Evolutionary conservation across 202 grass and related monocot genomes (phyloP).

Genomic region (Saccharum hybrid): DNA sequence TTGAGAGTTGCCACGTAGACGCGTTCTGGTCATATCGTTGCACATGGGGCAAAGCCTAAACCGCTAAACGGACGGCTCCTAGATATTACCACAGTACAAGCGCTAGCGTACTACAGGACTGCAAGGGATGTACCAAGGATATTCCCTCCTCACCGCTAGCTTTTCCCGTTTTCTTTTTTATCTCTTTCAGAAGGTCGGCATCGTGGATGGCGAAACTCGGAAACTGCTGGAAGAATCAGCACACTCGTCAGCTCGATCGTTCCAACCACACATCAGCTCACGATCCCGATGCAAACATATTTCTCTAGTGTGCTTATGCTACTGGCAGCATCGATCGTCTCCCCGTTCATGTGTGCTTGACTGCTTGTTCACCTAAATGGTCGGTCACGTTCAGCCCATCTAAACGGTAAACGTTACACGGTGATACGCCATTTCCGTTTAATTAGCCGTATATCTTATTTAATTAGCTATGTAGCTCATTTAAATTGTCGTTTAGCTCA

Average conservation of each 20-base stretch:
- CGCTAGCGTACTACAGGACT: not conserved
- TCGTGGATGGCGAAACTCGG: conserved; percentile 9
- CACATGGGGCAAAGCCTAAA: conserved; percentile 31
- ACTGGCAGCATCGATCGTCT: not conserved
- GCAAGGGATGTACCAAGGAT: conserved; percentile 46
- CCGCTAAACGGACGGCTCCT: not conserved
- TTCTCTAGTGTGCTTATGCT: not conserved
- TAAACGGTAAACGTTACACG: not conserved
- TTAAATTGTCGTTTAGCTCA: not conserved
- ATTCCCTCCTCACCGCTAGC: conserved; percentile 32
- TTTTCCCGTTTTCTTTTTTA: not conserved
- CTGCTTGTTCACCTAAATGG: not conserved
- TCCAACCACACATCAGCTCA: not conserved
- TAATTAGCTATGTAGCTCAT: not conserved
- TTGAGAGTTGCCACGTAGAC: not conserved
- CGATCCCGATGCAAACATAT: not conserved
- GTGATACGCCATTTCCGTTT: not conserved
- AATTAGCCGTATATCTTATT: not conserved
- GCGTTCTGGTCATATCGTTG: conserved; percentile 1
- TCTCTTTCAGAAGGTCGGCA: not conserved
- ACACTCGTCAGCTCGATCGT: not conserved
- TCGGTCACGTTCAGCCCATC: not conserved
- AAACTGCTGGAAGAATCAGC: conserved; percentile 1
- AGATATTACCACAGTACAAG: conserved; percentile 6
- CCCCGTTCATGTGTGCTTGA: not conserved